Percentiles rank a stretch among this genome's conserved stretches.
These are phyloP conservation scores for Globisporangium solare DNA, from an alignment of 352 stramenopile species.

Conservation along the genomic window DNA sequence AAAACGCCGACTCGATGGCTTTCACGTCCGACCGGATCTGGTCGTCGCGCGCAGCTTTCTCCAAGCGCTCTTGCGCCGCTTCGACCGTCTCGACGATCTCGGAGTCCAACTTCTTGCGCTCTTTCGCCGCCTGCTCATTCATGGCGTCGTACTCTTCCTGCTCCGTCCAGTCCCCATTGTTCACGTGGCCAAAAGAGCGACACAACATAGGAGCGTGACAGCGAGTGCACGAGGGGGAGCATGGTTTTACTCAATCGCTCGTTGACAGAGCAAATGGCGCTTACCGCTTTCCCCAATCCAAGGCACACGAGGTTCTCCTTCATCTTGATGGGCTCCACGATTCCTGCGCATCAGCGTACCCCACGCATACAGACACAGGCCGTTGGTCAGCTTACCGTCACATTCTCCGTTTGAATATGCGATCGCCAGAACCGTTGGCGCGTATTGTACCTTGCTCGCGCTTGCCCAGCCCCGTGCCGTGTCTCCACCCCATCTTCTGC, in stretches of 20 bases:
- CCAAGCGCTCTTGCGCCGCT: slow-evolving; percentile 25
- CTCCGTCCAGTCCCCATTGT: neutral
- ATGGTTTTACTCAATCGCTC: neutral
- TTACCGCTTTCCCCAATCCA: slow-evolving; percentile 54
- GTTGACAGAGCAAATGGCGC: neutral
- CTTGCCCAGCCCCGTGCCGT: slow-evolving; percentile 45
- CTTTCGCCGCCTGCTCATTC: slow-evolving; percentile 42
- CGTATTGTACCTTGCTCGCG: slow-evolving; percentile 31
- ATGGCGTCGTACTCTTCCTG: slow-evolving; percentile 58
- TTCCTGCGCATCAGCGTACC: slow-evolving; percentile 20
- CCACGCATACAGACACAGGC: too few relatives aligned
- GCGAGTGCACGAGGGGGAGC: neutral
- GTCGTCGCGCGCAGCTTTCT: slow-evolving; percentile 20
- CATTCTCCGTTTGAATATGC: too few relatives aligned
- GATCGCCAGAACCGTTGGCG: too few relatives aligned
- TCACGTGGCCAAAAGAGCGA: neutral
- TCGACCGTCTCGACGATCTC: slow-evolving; percentile 47
- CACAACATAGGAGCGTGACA: slow-evolving; percentile 13
- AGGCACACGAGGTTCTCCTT: slow-evolving; percentile 54
- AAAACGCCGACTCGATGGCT: slow-evolving; percentile 47
- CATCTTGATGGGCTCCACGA: slow-evolving; percentile 56
- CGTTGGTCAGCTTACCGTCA: too few relatives aligned
- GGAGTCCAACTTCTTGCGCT: slow-evolving; percentile 39
- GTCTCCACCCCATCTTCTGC: slow-evolving; percentile 58
- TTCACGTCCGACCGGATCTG: slow-evolving; percentile 28